phyloP scores from a whole-genome alignment of 441 rosid genomes.

The Aleurites moluccanus region DNA sequence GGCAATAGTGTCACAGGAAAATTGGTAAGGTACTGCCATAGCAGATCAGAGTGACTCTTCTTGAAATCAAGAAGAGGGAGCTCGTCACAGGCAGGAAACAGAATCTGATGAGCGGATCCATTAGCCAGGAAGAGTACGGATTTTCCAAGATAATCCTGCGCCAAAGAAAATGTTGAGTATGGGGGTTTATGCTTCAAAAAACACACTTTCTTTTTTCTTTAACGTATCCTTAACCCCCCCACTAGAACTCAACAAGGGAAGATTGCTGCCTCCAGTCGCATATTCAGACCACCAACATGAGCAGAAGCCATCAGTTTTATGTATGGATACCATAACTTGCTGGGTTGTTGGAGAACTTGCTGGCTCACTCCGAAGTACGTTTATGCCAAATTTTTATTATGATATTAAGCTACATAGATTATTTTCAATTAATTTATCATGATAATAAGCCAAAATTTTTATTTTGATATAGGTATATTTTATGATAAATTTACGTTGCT shows the following conservation, averaged over 20 bases:
- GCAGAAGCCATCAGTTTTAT: conserved; percentile 14
- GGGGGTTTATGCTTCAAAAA: conserved; percentile 60
- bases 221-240: conserved; percentile 56
- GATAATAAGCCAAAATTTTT: neutral
- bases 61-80: conserved; percentile 67
- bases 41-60: conserved; percentile 71
- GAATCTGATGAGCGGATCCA: conserved; percentile 64
- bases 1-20: conserved; percentile 60
- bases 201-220: conserved; percentile 33
- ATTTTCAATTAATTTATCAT: neutral
- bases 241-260: conserved; percentile 50
- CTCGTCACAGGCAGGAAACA: conserved; percentile 56
- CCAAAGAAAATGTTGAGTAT: conserved; percentile 92
- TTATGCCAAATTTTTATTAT: neutral
- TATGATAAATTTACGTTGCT: neutral
- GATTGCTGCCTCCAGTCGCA: conserved; percentile 24
- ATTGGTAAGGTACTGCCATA: conserved; percentile 69
- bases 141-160: conserved; percentile 89
- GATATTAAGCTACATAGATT: neutral
- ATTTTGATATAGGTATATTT: neutral
- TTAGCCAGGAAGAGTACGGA: conserved; percentile 53
- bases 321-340: conserved; percentile 15
- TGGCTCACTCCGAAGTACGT: conserved; percentile 2
- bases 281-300: conserved; percentile 8
- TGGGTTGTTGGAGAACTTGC: conserved; percentile 18